These are phyloP conservation scores for Cardamine chenopodiifolia DNA, from an alignment of 345 rosid genomes.

Conservation along the genomic window DNA sequence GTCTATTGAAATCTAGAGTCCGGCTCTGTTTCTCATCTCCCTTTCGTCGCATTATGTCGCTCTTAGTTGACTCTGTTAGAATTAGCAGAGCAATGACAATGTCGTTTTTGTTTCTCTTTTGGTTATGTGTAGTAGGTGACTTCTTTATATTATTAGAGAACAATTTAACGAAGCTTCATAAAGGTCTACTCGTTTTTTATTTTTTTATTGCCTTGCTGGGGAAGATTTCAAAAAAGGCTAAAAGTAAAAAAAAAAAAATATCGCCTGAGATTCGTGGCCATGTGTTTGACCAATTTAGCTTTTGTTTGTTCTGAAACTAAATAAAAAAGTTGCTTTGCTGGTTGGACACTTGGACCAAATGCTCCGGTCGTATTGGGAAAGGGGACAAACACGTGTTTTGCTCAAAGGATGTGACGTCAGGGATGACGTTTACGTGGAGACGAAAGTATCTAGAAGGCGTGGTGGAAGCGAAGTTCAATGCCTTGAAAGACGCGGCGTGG, in stretches of 20 bases:
- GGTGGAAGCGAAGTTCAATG: background rate
- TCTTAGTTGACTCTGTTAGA: background rate
- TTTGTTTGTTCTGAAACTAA: background rate
- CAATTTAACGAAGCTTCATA: background rate
- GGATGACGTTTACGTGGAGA: slow-evolving; percentile 28
- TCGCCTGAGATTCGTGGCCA: slow-evolving; percentile 27
- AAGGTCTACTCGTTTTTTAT: background rate
- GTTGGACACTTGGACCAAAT: slow-evolving; percentile 12
- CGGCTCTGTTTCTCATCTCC: slow-evolving; percentile 4
- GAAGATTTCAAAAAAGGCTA: slow-evolving; percentile 21
- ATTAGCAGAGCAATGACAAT: background rate
- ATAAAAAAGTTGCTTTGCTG: background rate
- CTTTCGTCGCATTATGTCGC: slow-evolving; percentile 3
- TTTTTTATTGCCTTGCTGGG: slow-evolving; percentile 34
- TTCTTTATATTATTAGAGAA: background rate
- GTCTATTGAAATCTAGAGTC: slow-evolving; percentile 44
- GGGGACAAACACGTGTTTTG: slow-evolving; percentile 22
- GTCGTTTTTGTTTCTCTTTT: background rate
- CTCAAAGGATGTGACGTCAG: slow-evolving; percentile 24
- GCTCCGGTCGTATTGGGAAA: background rate
- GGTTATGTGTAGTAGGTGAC: slow-evolving; percentile 3
- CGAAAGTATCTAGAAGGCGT: slow-evolving; percentile 24
- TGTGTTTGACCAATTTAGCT: slow-evolving; percentile 26
- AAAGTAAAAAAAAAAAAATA: slow-evolving; percentile 13
- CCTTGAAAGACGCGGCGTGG: background rate